These are phyloP conservation scores for Lachancea quebecensis DNA, from an alignment of 805 yeast genomes.

Conservation along the genomic window DNA sequence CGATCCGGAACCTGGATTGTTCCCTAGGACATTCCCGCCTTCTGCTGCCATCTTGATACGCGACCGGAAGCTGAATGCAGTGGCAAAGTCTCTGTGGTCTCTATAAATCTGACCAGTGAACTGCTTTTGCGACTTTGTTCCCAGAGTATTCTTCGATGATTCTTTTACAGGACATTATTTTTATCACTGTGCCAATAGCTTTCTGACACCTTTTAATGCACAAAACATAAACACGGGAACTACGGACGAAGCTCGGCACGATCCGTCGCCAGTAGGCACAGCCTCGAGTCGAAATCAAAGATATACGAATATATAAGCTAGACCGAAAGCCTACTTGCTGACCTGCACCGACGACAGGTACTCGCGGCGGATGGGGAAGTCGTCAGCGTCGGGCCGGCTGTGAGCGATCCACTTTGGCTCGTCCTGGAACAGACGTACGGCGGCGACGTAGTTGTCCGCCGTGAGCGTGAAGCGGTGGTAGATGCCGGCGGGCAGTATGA, in stretches of 20 bases:
- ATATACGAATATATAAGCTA: not conserved
- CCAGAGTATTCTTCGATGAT: too few species aligned
- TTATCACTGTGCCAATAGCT: too few species aligned
- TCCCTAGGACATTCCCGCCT: not conserved
- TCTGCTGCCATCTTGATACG: not conserved
- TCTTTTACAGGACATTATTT: too few species aligned
- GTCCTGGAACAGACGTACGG: conserved; percentile 80
- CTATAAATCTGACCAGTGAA: too few species aligned
- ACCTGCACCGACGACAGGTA: conserved; percentile 31
- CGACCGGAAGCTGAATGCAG: not conserved
- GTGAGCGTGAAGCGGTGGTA: conserved; percentile 88
- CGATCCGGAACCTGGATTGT: conserved; percentile 10
- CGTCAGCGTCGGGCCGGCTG: conserved; percentile 53
- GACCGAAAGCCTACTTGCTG: not conserved
- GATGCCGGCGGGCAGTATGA: conserved; percentile 84
- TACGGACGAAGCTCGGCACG: not conserved
- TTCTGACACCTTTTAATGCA: too few species aligned
- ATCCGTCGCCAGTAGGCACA: not conserved
- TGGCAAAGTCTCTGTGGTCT: too few species aligned
- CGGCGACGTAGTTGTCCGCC: conserved; percentile 54
- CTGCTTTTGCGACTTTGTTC: too few species aligned
- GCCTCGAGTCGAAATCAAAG: not conserved
- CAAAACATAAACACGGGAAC: not conserved
- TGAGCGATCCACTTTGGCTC: conserved; percentile 96
- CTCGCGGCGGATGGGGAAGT: conserved; percentile 38